phyloP scores from a whole-genome alignment of 176 grass and related monocot genomes.

The Hyparrhenia diplandra region DNA sequence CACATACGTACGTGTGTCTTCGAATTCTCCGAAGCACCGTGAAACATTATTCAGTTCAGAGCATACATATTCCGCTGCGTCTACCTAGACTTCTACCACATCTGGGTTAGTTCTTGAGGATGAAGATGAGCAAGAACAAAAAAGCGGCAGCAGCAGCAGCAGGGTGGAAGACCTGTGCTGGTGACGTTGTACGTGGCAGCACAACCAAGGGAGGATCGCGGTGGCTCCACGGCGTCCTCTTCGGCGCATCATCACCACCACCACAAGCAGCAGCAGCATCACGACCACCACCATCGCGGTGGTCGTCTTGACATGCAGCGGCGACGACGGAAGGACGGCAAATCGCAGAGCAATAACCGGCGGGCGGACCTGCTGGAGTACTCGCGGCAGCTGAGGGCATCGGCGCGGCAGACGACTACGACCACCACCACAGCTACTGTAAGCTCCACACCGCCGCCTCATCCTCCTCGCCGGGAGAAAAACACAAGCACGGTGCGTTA shows the following conservation, averaged over 20 bases:
- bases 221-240: background rate
- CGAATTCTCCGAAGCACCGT: constrained; percentile 27
- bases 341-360: background rate
- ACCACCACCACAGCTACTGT: background rate
- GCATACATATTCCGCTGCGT: background rate
- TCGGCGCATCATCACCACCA: background rate
- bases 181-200: constrained; percentile 22
- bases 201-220: background rate
- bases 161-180: constrained; percentile 12
- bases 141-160: background rate
- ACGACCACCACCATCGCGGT: background rate
- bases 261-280: no score
- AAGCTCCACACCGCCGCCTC: background rate
- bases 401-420: background rate
- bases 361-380: constrained; percentile 34
- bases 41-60: background rate
- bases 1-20: background rate
- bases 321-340: background rate
- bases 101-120: no score
- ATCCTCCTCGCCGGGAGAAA: background rate
- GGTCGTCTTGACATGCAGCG: background rate
- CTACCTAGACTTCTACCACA: background rate
- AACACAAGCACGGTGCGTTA: background rate
- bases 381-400: constrained; percentile 30
- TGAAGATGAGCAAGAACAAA: constrained; percentile 17